phyloP scores from a whole-genome alignment of 31 red algal genomes.

The Odonthalia washingtoniensis region DNA sequence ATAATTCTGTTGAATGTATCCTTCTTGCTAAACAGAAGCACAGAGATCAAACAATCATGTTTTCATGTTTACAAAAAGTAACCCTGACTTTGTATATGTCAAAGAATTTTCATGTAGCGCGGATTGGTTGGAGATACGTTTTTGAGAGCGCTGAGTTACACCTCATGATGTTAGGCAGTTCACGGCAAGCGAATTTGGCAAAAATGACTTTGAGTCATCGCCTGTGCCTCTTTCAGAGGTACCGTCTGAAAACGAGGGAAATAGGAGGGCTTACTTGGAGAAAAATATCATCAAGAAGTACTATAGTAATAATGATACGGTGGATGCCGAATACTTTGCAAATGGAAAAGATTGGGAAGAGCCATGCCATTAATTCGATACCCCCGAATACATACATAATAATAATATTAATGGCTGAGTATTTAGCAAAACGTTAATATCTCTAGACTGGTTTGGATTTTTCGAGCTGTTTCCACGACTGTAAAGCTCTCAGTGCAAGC shows the following conservation, averaged over 20 bases:
- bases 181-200: not conserved
- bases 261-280: slow-evolving; percentile 23
- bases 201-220: not conserved
- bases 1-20: not conserved
- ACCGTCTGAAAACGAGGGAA: slow-evolving; percentile 27
- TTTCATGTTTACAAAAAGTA: slow-evolving; percentile 32
- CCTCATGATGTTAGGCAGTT: too few relatives aligned
- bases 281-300: slow-evolving; percentile 43
- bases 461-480: too few relatives aligned
- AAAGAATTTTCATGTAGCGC: slow-evolving; percentile 9
- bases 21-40: too few relatives aligned
- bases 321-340: slow-evolving; percentile 77
- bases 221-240: slow-evolving; percentile 9
- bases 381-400: slow-evolving; percentile 59
- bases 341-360: slow-evolving; percentile 63
- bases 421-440: too few relatives aligned
- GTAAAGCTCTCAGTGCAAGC: too few relatives aligned
- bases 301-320: slow-evolving; percentile 26
- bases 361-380: slow-evolving; percentile 72
- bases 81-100: not conserved
- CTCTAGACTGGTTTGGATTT: too few relatives aligned
- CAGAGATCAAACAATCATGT: slow-evolving; percentile 51
- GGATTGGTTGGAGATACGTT: slow-evolving; percentile 6
- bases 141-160: slow-evolving; percentile 2
- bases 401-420: too few relatives aligned